Base-by-base conservation (phyloP, 805 yeast species). In the Wickerhamiella kurtzmanii region DNA sequence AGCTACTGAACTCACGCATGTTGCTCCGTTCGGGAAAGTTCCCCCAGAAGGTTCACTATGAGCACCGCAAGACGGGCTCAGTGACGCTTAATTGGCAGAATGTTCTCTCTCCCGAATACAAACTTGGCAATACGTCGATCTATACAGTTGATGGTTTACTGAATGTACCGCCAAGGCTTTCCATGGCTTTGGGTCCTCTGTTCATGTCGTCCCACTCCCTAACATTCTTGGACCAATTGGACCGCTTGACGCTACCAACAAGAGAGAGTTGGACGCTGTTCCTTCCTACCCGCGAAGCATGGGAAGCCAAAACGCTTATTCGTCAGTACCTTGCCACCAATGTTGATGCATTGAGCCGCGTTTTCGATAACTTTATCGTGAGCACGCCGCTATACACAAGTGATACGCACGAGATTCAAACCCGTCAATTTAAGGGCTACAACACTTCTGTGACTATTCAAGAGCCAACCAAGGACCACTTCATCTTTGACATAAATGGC, bases 271-370 rank as follows among this genome's bases (percentile, higher is more conserved):
- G 86, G 64, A 76, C 96, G 0, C 64, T 80, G 0, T 74, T 88
- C 45, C 65, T 88, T 22, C 97, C 97, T 0, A 79, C 87, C 48
- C 77, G 82, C 25, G 66, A 70, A 38, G 74, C 88, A 0, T 87
- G 95, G 95, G 70, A 72, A 19, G 60, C 65, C 2, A 67, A 78
- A 18, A 82, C 77, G 2, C 65, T 88, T 22, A 71, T 78, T 3
- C 65, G 76, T 43, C 74, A 74, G 39, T 81, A 79, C 59, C 61
- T 88, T 19, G 69, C 76, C 48, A 47, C 61, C 2, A 74, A 85
- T 53, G 66, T 65, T 0, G 64, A 74, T 2, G 69, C 76, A 0
- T 64, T 85, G 51, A 64, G 71, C n/a, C 47, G 58, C 1, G 60
- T 83, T 1, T 63, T 87, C 62, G 71, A 72, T 50, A 78, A 76